A percentile compares a stretch with the other conserved stretches of the same genome.
Evolutionary conservation across 805 yeast species (phyloP).

Genomic region (Candida quercuum): DNA sequence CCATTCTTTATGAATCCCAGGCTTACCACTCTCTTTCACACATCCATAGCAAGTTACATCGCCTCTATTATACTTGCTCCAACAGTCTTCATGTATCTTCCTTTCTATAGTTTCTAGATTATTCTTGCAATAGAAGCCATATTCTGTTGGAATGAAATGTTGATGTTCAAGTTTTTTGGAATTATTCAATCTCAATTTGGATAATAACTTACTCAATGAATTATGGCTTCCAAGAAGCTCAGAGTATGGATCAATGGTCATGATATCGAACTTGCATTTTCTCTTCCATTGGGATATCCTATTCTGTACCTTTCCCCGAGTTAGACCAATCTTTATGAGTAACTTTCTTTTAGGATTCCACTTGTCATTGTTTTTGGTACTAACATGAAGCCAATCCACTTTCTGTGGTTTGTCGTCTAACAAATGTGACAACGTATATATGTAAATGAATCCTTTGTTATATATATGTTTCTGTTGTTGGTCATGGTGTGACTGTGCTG

Average conservation of each 20-base stretch:
- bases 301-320: conserved; percentile 13
- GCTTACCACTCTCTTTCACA: conserved; percentile 1
- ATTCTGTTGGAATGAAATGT: conserved; percentile 2
- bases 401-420: conserved; percentile 9
- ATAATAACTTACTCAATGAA: conserved; percentile 4
- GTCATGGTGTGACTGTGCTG: not conserved
- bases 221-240: not conserved
- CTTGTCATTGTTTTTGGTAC: not conserved
- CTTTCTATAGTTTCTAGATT: conserved; percentile 15
- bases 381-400: conserved; percentile 18
- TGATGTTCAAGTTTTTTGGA: not conserved
- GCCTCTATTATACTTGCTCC: conserved; percentile 18
- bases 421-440: conserved; percentile 20
- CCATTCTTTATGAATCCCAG: conserved; percentile 23
- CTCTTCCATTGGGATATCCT: conserved; percentile 22
- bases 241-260: conserved; percentile 11
- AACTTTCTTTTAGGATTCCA: conserved; percentile 18
- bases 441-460: conserved; percentile 19
- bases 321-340: conserved; percentile 22
- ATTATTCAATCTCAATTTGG: conserved; percentile 4
- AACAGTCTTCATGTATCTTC: conserved; percentile 12
- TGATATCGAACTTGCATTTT: conserved; percentile 18
- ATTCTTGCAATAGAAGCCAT: conserved; percentile 14
- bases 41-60: conserved; percentile 22
- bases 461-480: not conserved